Conservation (phyloP, 306 rosid genomes). For the Cucurbita maxima region DNA sequence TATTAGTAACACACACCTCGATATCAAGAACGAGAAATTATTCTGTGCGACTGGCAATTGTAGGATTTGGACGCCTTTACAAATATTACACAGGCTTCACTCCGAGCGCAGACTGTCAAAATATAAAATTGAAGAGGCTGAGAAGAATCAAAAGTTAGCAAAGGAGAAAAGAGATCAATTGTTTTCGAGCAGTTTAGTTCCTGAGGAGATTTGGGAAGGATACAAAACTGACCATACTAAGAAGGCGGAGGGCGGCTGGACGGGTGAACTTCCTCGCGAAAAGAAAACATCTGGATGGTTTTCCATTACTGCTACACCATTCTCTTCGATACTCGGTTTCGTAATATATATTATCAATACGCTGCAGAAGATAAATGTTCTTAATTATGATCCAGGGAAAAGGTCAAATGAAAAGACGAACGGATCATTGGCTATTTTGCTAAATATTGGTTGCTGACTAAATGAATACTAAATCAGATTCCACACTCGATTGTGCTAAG, state of each 20-base stretch:
- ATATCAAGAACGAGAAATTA: neutral
- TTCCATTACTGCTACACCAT: conserved; percentile 87
- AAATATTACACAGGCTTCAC: conserved; percentile 6
- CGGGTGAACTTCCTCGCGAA: conserved; percentile 88
- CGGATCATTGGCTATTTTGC: neutral
- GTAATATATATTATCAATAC: conserved; percentile 69
- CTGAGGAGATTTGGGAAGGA: neutral
- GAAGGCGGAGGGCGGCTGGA: conserved; percentile 86
- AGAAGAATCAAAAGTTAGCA: neutral
- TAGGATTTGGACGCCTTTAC: neutral
- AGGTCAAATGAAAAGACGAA: neutral
- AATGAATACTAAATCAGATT: no score
- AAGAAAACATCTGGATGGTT: conserved; percentile 83
- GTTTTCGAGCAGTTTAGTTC: neutral
- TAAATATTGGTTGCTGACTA: neutral
- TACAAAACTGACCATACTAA: conserved; percentile 44
- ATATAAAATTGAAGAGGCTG: neutral
- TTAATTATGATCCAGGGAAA: neutral
- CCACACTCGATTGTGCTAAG: neutral
- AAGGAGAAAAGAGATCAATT: neutral
- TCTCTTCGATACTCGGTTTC: conserved; percentile 94
- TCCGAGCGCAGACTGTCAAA: conserved; percentile 9
- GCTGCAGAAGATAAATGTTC: conserved; percentile 31
- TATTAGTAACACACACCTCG: neutral
- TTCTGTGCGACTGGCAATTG: neutral